Evolutionary conservation across 2,329 filamentous ascomycete species (phyloP).

Genomic region (Clonostachys chloroleuca): DNA sequence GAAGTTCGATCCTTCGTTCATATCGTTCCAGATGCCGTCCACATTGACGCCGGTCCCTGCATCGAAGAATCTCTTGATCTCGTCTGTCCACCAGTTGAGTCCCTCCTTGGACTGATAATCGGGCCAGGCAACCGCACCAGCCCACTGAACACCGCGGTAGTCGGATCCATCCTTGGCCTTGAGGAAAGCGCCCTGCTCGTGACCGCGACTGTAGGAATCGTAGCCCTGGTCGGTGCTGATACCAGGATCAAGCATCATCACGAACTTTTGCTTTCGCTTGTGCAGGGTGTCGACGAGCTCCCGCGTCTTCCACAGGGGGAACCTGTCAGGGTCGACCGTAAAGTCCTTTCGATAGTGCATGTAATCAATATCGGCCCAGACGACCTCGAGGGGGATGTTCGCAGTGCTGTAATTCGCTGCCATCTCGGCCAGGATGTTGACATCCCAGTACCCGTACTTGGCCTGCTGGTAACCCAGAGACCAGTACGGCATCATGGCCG

Average conservation of each 20-base stretch:
- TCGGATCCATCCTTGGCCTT: slow-evolving; percentile 45
- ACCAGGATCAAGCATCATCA: slow-evolving; percentile 75
- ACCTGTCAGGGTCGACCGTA: slow-evolving; percentile 60
- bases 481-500: slow-evolving; percentile 63
- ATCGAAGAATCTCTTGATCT: slow-evolving; percentile 63
- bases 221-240: slow-evolving; percentile 38
- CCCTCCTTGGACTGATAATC: slow-evolving; percentile 71
- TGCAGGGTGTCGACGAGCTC: slow-evolving; percentile 66
- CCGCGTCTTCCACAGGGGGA: slow-evolving; percentile 56
- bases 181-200: slow-evolving; percentile 39
- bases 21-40: slow-evolving; percentile 74
- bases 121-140: slow-evolving; percentile 65
- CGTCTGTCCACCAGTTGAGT: slow-evolving; percentile 62
- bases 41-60: slow-evolving; percentile 63
- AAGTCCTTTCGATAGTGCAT: slow-evolving; percentile 38
- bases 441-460: slow-evolving; percentile 60
- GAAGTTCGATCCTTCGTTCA: slow-evolving; percentile 39
- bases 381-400: slow-evolving; percentile 57
- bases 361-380: slow-evolving; percentile 38
- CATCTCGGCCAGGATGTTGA: slow-evolving; percentile 61
- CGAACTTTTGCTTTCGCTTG: slow-evolving; percentile 61
- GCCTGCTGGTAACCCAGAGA: slow-evolving; percentile 59
- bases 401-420: slow-evolving; percentile 63
- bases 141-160: slow-evolving; percentile 70
- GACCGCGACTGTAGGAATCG: slow-evolving; percentile 32